Evolutionary conservation across 2,329 filamentous ascomycete species (phyloP).

Genomic region (Pseudohalonectria lignicola): DNA sequence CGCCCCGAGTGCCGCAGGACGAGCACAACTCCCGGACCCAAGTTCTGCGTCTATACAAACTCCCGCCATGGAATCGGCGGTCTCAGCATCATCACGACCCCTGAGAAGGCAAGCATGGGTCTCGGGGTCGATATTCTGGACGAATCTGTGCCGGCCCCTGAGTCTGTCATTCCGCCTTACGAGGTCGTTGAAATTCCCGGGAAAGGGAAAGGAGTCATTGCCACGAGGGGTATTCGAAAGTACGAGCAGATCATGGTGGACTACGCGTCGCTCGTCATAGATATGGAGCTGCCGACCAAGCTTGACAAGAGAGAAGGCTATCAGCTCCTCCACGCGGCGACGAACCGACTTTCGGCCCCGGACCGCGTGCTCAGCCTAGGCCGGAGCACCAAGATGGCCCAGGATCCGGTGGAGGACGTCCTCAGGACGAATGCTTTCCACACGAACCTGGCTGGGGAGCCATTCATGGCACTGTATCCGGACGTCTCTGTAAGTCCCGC

Average conservation of each 20-base stretch:
- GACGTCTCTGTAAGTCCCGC: slow-evolving; percentile 5
- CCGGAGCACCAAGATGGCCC: slow-evolving; percentile 14
- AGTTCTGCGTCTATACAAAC: slow-evolving; percentile 18
- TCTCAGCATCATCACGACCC: slow-evolving; percentile 21
- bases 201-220: slow-evolving; percentile 18
- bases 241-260: slow-evolving; percentile 19
- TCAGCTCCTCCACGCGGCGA: slow-evolving; percentile 15
- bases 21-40: neutral
- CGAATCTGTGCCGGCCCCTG: no score
- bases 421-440: slow-evolving; percentile 21
- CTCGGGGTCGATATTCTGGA: slow-evolving; percentile 16
- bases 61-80: slow-evolving; percentile 15
- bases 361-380: slow-evolving; percentile 15
- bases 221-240: slow-evolving; percentile 14
- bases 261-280: slow-evolving; percentile 19
- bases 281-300: slow-evolving; percentile 16
- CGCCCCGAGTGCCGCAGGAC: neutral
- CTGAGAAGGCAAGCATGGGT: slow-evolving; percentile 17
- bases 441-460: slow-evolving; percentile 11
- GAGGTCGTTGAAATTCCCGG: slow-evolving; percentile 16
- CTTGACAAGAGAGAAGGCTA: slow-evolving; percentile 16
- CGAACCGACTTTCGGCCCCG: slow-evolving; percentile 16
- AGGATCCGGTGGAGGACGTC: slow-evolving; percentile 20
- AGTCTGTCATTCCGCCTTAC: slow-evolving; percentile 12
- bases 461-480: slow-evolving; percentile 9